A percentile compares a stretch with the other conserved stretches of the same genome.
These are phyloP conservation scores for Lepidium didymum DNA, from an alignment of 345 rosid species.

Conservation along the genomic window DNA sequence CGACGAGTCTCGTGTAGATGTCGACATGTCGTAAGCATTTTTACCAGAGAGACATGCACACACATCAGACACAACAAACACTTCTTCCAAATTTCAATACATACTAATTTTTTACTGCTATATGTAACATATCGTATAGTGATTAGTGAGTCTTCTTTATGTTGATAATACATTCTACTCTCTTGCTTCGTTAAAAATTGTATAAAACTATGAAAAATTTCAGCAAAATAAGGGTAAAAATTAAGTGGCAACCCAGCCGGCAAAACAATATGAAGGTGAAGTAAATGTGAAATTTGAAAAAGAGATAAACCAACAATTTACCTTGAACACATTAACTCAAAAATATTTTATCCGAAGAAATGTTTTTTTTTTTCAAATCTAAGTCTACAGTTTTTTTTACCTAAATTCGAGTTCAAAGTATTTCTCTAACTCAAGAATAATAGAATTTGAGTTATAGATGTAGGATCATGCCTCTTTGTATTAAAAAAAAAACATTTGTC, in stretches of 20 bases:
- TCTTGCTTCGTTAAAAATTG: background rate
- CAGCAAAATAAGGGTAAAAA: no score
- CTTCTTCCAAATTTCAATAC: background rate
- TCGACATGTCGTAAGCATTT: conserved; percentile 2
- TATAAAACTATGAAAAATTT: no score
- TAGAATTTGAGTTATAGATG: no score
- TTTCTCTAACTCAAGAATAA: no score
- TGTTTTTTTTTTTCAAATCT: no score
- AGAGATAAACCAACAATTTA: background rate
- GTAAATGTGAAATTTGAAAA: background rate
- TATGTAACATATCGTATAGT: background rate
- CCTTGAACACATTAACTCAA: no score
- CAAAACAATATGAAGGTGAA: background rate
- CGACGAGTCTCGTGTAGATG: conserved; percentile 17
- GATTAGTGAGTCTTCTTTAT: background rate
- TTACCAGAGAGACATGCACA: conserved; percentile 15
- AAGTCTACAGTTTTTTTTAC: no score
- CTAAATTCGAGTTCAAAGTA: no score
- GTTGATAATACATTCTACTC: background rate
- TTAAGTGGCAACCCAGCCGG: no score
- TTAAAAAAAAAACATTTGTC: no score
- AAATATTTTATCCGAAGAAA: no score
- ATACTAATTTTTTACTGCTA: background rate
- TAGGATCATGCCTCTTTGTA: no score
- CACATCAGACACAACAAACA: background rate